A percentile compares a stretch with the other conserved stretches of the same genome.
These are phyloP conservation scores for Gentiana macrophylla DNA, from an alignment of 257 asterid genomes.

Conservation along the genomic window DNA sequence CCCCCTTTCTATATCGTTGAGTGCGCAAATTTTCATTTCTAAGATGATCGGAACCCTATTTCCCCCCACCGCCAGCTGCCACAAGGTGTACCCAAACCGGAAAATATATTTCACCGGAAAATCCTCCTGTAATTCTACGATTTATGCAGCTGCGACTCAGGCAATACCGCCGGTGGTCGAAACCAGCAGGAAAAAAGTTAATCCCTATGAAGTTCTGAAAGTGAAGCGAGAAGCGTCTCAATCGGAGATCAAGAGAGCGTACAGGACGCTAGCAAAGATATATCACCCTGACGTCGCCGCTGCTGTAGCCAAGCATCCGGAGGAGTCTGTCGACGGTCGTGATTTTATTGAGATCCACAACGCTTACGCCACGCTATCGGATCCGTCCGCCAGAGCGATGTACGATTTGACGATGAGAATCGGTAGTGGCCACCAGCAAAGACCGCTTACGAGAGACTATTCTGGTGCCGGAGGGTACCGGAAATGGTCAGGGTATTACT, in stretches of 20 bases:
- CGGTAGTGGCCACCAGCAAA: constrained; percentile 13
- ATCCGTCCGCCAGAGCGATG: constrained; percentile 58
- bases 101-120: not conserved
- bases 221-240: constrained; percentile 57
- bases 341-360: constrained; percentile 68
- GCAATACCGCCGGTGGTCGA: constrained; percentile 20
- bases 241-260: constrained; percentile 74
- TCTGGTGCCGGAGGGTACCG: constrained; percentile 16
- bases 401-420: constrained; percentile 45
- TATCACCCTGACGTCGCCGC: constrained; percentile 71
- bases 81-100: constrained; percentile 3
- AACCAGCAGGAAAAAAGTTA: constrained; percentile 15
- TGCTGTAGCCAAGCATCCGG: constrained; percentile 11
- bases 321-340: constrained; percentile 36
- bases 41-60: constrained; percentile 16
- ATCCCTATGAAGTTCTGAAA: constrained; percentile 60
- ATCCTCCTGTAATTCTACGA: not conserved
- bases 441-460: not conserved
- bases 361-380: constrained; percentile 72
- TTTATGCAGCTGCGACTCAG: constrained; percentile 41
- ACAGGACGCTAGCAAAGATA: constrained; percentile 73
- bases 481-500: constrained; percentile 32
- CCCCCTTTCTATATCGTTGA: too few relatives aligned
- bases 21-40: not conserved
- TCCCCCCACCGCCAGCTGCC: constrained; percentile 2